Base-by-base conservation (phyloP, 148 eudicot species). In the Polygonum maritimum region DNA sequence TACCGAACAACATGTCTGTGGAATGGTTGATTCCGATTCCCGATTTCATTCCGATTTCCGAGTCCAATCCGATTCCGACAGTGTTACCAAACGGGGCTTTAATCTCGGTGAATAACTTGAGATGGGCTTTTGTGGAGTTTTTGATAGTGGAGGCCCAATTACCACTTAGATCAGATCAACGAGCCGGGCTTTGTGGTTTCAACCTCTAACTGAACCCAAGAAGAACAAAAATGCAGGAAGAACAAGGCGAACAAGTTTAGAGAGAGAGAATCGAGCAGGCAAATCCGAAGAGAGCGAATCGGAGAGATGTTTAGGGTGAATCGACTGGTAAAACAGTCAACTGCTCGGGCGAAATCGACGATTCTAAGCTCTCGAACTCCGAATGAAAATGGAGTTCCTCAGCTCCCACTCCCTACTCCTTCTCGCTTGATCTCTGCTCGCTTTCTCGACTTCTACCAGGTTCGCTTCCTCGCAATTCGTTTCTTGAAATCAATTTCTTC, bases 361-460 rank as follows among this genome's bases (percentile, higher is more conserved):
- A 75, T 86, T 73, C 14, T 79, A 26, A 71, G 19, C 41, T 75
- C 80, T 21, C 75, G 71, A 12, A 76, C 22, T 21, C 44, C 40
- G 6, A 36, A 73, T 38, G 47, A 69, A 3, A 48, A 72, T 69
- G 85, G 84, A 22, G 55, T 72, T 11, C 38, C 44, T 67, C 78
- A 79, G 33, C 80, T 82, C 1, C 69, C 65, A 62, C 55, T 77
- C 40, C 21, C 52, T 12, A 79, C 76, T 74, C 82, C 88, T 71
- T 78, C 78, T 6, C 84, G 80, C 11, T 14, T 79, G 52, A 87
- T 91, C 65, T 85, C 94, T 21, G 74, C 72, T 80, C 96, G 97
- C 57, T 94, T 84, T 80, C 91, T 92, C 74, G 92, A 94, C 75
- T 48, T 92, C 78, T 90, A 90, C 81, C 92, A 94, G 97, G 98